A percentile compares a stretch with the other conserved stretches of the same genome.
These are phyloP conservation scores for Amanita rubescens DNA, from an alignment of 768 basidiomycete genomes.

Conservation along the genomic window DNA sequence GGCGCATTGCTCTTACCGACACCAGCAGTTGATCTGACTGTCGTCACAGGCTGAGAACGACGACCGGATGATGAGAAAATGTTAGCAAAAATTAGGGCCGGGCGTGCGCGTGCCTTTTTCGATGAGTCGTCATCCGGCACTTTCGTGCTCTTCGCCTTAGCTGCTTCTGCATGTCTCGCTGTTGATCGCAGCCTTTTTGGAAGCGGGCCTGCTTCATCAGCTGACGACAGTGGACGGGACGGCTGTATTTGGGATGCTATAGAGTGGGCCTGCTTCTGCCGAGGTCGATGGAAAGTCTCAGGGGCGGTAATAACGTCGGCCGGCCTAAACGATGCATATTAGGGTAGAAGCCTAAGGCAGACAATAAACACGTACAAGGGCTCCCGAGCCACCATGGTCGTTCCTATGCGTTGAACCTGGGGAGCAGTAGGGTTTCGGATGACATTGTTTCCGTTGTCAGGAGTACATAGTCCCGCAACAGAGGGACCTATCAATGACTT, in stretches of 20 bases:
- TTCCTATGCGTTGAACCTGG: constrained; percentile 53
- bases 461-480: constrained; percentile 71
- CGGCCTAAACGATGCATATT: constrained; percentile 29
- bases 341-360: constrained; percentile 11
- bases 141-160: constrained; percentile 55
- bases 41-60: constrained; percentile 66
- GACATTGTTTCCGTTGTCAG: constrained; percentile 52
- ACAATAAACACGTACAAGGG: constrained; percentile 41
- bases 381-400: constrained; percentile 44
- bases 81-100: constrained; percentile 82
- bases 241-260: constrained; percentile 33
- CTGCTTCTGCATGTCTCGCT: constrained; percentile 42
- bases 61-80: constrained; percentile 82
- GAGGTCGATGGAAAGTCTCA: constrained; percentile 53
- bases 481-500: constrained; percentile 48
- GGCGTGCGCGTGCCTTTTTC: constrained; percentile 90
- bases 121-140: constrained; percentile 57
- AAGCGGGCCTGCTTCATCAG: constrained; percentile 75
- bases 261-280: constrained; percentile 39
- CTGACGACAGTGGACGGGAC: constrained; percentile 70
- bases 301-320: constrained; percentile 48
- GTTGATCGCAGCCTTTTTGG: constrained; percentile 69
- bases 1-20: constrained; percentile 46
- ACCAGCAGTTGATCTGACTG: constrained; percentile 49
- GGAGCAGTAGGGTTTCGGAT: constrained; percentile 45